Evolutionary conservation across 2,329 filamentous ascomycete genomes (phyloP).

Genomic region (Neonectria hederae): DNA sequence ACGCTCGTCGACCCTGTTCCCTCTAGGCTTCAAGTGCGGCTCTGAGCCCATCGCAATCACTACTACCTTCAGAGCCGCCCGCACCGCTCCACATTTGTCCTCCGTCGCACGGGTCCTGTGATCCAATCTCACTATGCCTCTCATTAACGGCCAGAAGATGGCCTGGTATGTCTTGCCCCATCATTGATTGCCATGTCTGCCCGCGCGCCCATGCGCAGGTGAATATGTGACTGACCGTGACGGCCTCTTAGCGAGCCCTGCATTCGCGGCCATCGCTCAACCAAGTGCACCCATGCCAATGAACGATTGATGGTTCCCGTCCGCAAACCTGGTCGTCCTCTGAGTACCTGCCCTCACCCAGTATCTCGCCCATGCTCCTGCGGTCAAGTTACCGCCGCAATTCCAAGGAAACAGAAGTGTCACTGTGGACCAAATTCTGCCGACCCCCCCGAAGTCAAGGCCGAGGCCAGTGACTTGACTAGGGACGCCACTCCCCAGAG

Average conservation of each 20-base stretch:
- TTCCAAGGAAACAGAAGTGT: conserved; percentile 67
- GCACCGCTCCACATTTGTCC: conserved; percentile 27
- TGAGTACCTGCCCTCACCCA: conserved; percentile 75
- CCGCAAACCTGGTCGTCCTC: conserved; percentile 74
- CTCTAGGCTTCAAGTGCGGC: conserved; percentile 33
- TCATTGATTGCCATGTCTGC: background rate
- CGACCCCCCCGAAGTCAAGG: conserved; percentile 33
- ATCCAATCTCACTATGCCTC: conserved; percentile 62
- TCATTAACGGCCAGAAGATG: conserved; percentile 77
- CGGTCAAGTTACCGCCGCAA: conserved; percentile 70
- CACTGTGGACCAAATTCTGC: conserved; percentile 55
- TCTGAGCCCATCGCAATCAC: conserved; percentile 19
- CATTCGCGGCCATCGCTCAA: conserved; percentile 79
- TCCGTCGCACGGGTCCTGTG: conserved; percentile 26
- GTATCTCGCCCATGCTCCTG: conserved; percentile 69
- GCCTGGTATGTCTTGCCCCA: conserved; percentile 67
- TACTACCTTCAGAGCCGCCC: conserved; percentile 17
- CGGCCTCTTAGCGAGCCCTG: conserved; percentile 69
- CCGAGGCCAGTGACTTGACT: conserved; percentile 40
- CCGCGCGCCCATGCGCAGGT: background rate
- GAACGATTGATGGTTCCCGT: conserved; percentile 76
- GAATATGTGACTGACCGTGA: conserved; percentile 26
- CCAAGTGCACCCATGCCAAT: conserved; percentile 75
- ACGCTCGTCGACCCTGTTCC: conserved; percentile 9
- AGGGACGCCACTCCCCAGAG: conserved; percentile 43